These are phyloP conservation scores for Cicer judaicum DNA, from an alignment of 306 rosid species.

Conservation along the genomic window DNA sequence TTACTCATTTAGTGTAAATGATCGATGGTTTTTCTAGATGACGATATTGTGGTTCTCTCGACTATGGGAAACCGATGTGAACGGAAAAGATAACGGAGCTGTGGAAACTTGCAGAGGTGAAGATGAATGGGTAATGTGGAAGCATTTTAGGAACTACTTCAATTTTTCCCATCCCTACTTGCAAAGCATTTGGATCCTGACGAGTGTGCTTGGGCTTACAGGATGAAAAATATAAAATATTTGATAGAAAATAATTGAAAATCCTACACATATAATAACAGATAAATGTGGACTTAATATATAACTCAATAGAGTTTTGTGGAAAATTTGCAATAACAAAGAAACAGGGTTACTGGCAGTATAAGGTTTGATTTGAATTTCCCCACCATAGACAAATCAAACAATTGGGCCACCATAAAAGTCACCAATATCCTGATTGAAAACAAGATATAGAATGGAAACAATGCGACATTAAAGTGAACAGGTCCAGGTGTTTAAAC, in stretches of 20 bases:
- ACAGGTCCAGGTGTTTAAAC: slow-evolving; percentile 26
- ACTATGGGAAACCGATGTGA: slow-evolving; percentile 89
- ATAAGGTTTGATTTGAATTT: too few relatives aligned
- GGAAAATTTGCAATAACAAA: too few relatives aligned
- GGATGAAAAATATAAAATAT: slow-evolving; percentile 60
- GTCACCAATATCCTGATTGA: not conserved
- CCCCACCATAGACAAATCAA: too few relatives aligned
- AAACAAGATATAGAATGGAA: not conserved
- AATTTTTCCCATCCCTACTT: slow-evolving; percentile 87
- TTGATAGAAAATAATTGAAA: too few relatives aligned
- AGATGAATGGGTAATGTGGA: slow-evolving; percentile 98
- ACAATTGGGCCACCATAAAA: too few relatives aligned
- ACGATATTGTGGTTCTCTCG: slow-evolving; percentile 91
- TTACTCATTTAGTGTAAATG: too few relatives aligned
- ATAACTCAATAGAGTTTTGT: too few relatives aligned
- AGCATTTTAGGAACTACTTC: slow-evolving; percentile 88
- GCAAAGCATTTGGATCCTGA: slow-evolving; percentile 77
- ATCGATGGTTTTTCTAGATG: slow-evolving; percentile 85
- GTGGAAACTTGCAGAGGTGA: slow-evolving; percentile 97
- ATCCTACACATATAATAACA: too few relatives aligned
- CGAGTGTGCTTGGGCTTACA: slow-evolving; percentile 99
- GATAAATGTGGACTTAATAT: too few relatives aligned
- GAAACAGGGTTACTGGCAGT: too few relatives aligned
- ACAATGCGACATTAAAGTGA: not conserved
- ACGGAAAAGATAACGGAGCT: slow-evolving; percentile 95